Evolutionary conservation across 1,284 basidiomycete genomes (phyloP), one percentile per base, ranked within the genome.

Genomic region (Serendipita sp.): DNA sequence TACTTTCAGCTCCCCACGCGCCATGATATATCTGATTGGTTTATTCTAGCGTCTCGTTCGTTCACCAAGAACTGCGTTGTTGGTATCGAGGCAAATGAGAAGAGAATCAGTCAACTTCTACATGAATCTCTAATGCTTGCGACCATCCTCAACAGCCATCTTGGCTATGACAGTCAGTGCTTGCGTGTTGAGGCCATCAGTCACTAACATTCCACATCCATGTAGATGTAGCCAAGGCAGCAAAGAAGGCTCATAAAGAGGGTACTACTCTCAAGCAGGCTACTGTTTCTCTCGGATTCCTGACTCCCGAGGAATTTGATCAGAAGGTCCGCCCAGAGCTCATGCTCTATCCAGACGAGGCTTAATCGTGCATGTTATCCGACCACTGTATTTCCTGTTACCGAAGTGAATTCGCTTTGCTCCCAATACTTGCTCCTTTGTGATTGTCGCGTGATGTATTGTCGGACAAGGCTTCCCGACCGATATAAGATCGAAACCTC

Each of bases 191-290:
- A 42, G n/a, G 43, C 15, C 60, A 60, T 50, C 62, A 22, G 22
- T 15, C 35, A 42, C 50, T 53, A 13, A 38, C 12, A 5, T 38
- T 63, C 41, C 13, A 58, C 60, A 13, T 38, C 66, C 64, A 26
- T 65, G 47, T 71, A 93, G 92, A 96, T 75, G 95, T 98, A 50
- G 96, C 96, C 61, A 94, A 92, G 75, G 93, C 91, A 68, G 96
- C 96, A 45, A 99, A 99, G 83, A 99, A 99, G 76, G 96, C 96
- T 13, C 96, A 99, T 81, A 93, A 90, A 75, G 93, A 99, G 75
- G 96, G 94, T 29, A 91, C 87, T 60, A 99, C 95, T 60, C 74
- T 99, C 72, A 96, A 96, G 79, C 89, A 94, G 76, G 92, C 95
- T 47, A 93, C 93, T 4, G 86, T 98, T 41, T 76, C 85, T 32